Evolutionary conservation across 108 stramenopile genomes (phyloP), one percentile per base, ranked within the genome.

Genomic region (Nitzschia sp.): DNA sequence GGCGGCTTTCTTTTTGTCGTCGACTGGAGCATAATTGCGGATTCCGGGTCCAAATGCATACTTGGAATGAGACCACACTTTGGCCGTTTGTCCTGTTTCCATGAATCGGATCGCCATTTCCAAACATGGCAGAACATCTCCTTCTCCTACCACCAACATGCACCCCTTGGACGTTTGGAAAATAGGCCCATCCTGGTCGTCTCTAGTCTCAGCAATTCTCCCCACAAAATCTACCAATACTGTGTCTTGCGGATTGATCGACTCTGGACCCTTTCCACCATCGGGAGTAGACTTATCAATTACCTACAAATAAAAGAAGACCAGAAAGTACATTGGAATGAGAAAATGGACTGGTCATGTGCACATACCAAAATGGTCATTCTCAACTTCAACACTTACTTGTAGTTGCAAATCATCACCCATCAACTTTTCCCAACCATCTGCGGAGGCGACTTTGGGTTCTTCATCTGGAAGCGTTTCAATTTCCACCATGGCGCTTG

Each of bases 71-170:
- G 75, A 59, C 71, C 75, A 79, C 5, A 86, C 75, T 20, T 67
- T 26, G 15, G 70, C 77, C 19, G 70, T 76, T 68, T 82, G 69
- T 39, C 77, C 80, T 9, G 56, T 63, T 55, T 67, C 51, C 77
- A 81, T 65, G 71, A 79, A 86, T 19, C 85, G 82, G 37, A 81
- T 67, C 3, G 70, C 82, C 82, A 86, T 75, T 68, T 86, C 85
- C 15, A 86, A 20, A 22, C 67, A 69, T 19, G 81, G 85, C 51
- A 75, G 44, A 6, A 86, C 80, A 73, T 86, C 80, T 37, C 65
- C 60, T 21, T 83, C 81, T 29, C 82, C 85, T 0, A 86, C 53
- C 0, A 73, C 73, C 46, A 86, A 51, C 50, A 80, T 42, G 78
- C 80, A 83, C 44, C 53, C 37, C n/a, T 73, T 73, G 37, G 34